These are phyloP conservation scores for Maudiozyma saulgeensis DNA, from an alignment of 805 yeast species.

Conservation along the genomic window DNA sequence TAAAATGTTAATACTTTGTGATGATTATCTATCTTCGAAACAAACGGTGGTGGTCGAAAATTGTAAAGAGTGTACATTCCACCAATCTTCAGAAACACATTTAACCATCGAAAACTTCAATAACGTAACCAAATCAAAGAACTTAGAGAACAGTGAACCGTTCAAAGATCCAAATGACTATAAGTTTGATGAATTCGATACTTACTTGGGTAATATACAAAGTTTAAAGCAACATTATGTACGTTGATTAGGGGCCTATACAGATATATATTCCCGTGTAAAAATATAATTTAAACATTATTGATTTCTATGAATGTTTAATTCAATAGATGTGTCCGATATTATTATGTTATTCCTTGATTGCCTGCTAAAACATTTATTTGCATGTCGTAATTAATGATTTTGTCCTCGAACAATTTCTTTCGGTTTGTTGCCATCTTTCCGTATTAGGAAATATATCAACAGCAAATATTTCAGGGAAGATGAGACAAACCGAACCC, in stretches of 20 bases:
- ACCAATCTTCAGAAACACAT: constrained; percentile 7
- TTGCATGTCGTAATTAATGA: too few relatives aligned
- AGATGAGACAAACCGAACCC: too few relatives aligned
- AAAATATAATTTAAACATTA: too few relatives aligned
- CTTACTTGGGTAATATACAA: background rate
- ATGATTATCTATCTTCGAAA: background rate
- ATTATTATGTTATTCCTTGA: too few relatives aligned
- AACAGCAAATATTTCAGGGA: constrained; percentile 1
- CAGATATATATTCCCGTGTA: too few relatives aligned
- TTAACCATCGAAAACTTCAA: constrained; percentile 20
- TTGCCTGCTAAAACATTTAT: too few relatives aligned
- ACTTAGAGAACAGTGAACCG: background rate
- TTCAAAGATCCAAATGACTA: background rate
- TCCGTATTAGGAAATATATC: constrained; percentile 7
- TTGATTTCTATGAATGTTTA: too few relatives aligned
- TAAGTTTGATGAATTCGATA: constrained; percentile 3
- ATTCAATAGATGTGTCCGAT: too few relatives aligned
- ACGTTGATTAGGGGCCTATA: background rate
- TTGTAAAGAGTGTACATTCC: constrained; percentile 17
- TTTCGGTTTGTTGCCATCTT: background rate
- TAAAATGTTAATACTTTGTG: constrained; percentile 10
- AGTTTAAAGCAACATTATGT: background rate
- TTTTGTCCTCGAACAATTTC: background rate
- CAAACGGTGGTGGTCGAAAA: constrained; percentile 23
- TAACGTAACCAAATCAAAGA: constrained; percentile 1